These are phyloP conservation scores for Dittrichia graveolens DNA, from an alignment of 129 eudicot genomes.

Conservation along the genomic window DNA sequence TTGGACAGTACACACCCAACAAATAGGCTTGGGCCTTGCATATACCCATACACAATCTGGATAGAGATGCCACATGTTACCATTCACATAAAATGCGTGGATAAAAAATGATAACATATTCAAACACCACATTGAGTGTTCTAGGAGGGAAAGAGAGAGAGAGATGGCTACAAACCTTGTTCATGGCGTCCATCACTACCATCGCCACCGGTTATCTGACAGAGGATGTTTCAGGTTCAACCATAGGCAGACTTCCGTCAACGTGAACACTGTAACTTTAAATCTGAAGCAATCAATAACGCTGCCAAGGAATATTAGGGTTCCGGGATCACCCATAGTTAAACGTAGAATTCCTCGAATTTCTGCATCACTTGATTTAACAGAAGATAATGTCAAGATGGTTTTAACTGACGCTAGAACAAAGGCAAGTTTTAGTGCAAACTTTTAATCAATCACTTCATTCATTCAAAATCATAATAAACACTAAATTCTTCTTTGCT, in stretches of 20 bases:
- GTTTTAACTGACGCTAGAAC: slow-evolving; percentile 33
- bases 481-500: not conserved
- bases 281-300: slow-evolving; percentile 18
- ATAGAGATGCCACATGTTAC: no score
- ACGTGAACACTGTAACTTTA: slow-evolving; percentile 14
- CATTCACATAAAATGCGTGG: slow-evolving; percentile 19
- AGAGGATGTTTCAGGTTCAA: slow-evolving; percentile 5
- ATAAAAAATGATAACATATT: slow-evolving; percentile 21
- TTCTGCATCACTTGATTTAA: slow-evolving; percentile 76
- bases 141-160: no score
- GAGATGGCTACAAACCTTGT: no score
- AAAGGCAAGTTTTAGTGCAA: no score
- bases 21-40: no score
- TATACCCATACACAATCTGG: no score
- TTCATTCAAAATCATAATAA: not conserved
- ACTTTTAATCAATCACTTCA: no score
- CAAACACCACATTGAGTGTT: not conserved
- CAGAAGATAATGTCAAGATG: slow-evolving; percentile 80
- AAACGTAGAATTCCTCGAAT: slow-evolving; percentile 14
- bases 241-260: slow-evolving; percentile 18
- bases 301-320: slow-evolving; percentile 14
- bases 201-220: slow-evolving; percentile 23
- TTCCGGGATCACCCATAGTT: slow-evolving; percentile 21
- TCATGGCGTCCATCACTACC: not conserved
- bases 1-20: no score